phyloP scores from a whole-genome alignment of 2,329 filamentous ascomycete species.

The Aspergillus glaucus region DNA sequence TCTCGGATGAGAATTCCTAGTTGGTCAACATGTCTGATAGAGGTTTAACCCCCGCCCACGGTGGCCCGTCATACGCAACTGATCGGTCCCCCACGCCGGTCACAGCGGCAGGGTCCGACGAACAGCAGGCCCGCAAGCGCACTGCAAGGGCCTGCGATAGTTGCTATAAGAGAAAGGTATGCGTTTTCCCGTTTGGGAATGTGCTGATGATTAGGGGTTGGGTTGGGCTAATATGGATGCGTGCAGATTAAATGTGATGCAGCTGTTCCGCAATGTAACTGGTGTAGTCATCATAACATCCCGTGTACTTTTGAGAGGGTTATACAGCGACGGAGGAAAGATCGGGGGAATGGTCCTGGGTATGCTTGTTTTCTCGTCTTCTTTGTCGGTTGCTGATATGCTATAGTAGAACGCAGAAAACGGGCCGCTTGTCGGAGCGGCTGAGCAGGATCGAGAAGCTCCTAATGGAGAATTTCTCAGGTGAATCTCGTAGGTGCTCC shows the following conservation, averaged over 20 bases:
- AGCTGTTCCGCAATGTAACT: slow-evolving; percentile 42
- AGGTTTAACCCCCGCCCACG: no score
- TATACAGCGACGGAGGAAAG: slow-evolving; percentile 23
- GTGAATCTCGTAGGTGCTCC: slow-evolving; percentile 16
- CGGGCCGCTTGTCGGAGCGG: slow-evolving; percentile 30
- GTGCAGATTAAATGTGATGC: slow-evolving; percentile 47
- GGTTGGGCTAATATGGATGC: slow-evolving; percentile 1
- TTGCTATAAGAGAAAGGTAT: slow-evolving; percentile 46
- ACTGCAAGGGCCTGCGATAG: slow-evolving; percentile 43
- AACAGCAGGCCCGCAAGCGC: slow-evolving; percentile 14
- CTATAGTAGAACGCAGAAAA: slow-evolving; percentile 8
- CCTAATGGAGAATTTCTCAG: slow-evolving; percentile 25
- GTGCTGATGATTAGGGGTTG: neutral
- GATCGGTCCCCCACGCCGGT: slow-evolving; percentile 8
- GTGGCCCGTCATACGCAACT: slow-evolving; percentile 5
- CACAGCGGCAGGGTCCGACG: slow-evolving; percentile 10
- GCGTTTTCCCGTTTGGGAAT: neutral
- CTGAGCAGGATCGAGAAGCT: slow-evolving; percentile 38
- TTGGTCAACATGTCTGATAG: neutral
- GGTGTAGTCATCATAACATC: slow-evolving; percentile 45
- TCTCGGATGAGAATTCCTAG: neutral
- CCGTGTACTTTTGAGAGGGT: slow-evolving; percentile 42
- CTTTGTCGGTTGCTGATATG: slow-evolving; percentile 8
- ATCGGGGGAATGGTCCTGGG: slow-evolving; percentile 14
- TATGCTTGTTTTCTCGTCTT: slow-evolving; percentile 8